A percentile compares a stretch with the other conserved stretches of the same genome.
These are phyloP conservation scores for Monosporozyma solicola DNA, from an alignment of 805 yeast genomes.

Conservation along the genomic window DNA sequence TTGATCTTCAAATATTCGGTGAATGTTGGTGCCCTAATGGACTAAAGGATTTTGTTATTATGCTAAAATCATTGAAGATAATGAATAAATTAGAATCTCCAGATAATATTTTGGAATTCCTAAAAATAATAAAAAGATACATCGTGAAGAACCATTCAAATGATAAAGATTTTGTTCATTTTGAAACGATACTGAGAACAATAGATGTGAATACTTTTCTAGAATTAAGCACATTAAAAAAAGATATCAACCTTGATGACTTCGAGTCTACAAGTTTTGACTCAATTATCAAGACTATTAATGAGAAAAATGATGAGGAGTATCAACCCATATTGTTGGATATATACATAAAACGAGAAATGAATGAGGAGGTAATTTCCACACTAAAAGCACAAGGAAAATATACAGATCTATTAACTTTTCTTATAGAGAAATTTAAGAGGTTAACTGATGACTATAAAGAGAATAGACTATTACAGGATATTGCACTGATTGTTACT, in stretches of 20 bases:
- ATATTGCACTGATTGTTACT: conserved; percentile 10
- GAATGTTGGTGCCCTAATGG: conserved; percentile 27
- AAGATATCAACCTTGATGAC: conserved; percentile 7
- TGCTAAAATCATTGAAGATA: conserved; percentile 20
- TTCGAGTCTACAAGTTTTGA: conserved; percentile 13
- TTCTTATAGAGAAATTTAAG: conserved; percentile 6
- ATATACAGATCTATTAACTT: conserved; percentile 4
- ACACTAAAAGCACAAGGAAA: conserved; percentile 8
- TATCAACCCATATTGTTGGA: conserved; percentile 7
- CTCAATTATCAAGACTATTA: conserved; percentile 11
- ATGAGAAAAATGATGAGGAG: conserved; percentile 2
- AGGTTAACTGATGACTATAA: conserved; percentile 11
- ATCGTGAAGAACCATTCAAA: conserved; percentile 1
- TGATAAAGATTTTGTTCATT: conserved; percentile 7
- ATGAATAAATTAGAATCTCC: conserved; percentile 16
- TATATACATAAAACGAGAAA: conserved; percentile 11
- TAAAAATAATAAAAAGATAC: conserved; percentile 2
- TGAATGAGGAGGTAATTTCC: conserved; percentile 9
- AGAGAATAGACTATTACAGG: conserved; percentile 7
- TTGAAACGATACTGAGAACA: conserved; percentile 15
- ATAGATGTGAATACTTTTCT: conserved; percentile 20
- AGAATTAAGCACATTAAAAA: conserved; percentile 1
- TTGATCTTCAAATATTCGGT: conserved; percentile 21
- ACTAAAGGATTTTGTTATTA: conserved; percentile 12
- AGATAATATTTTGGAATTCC: conserved; percentile 5